Evolutionary conservation across 495 filamentous ascomycete species (phyloP).

Genomic region (Xylaria bambusicola): DNA sequence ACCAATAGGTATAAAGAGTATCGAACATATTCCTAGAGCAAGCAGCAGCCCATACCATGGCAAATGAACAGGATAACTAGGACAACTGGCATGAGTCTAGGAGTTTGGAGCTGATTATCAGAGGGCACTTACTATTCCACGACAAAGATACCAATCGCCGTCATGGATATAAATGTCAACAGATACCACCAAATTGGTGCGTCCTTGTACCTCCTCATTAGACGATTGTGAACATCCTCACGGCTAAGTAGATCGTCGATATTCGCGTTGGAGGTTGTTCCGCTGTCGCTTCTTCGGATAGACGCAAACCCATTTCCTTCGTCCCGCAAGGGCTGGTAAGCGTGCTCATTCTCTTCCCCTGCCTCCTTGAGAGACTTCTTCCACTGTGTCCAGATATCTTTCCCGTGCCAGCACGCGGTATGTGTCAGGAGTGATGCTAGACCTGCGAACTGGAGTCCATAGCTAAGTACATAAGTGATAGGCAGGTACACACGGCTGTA

Average conservation of each 20-base stretch:
- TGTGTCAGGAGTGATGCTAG: slow-evolving; percentile 72
- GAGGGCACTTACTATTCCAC: slow-evolving; percentile 65
- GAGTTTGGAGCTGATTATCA: neutral
- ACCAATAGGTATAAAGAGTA: slow-evolving; percentile 78
- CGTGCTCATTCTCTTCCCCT: slow-evolving; percentile 41
- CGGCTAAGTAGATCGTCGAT: slow-evolving; percentile 60
- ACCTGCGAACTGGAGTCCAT: slow-evolving; percentile 78
- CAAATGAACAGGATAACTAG: slow-evolving; percentile 70
- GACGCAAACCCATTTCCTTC: slow-evolving; percentile 25
- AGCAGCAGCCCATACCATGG: slow-evolving; percentile 79
- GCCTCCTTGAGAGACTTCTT: slow-evolving; percentile 53
- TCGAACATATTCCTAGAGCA: slow-evolving; percentile 68
- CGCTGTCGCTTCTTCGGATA: slow-evolving; percentile 14
- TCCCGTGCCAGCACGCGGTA: slow-evolving; percentile 72
- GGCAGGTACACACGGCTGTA: slow-evolving; percentile 82
- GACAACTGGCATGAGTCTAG: slow-evolving; percentile 3
- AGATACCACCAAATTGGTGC: slow-evolving; percentile 80
- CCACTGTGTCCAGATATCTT: slow-evolving; percentile 73
- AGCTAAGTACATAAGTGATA: slow-evolving; percentile 79
- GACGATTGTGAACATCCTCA: slow-evolving; percentile 76
- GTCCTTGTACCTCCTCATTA: slow-evolving; percentile 75
- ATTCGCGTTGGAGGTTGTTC: slow-evolving; percentile 40
- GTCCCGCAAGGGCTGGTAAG: slow-evolving; percentile 46
- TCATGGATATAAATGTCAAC: slow-evolving; percentile 65
- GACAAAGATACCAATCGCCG: slow-evolving; percentile 76